Conservation (phyloP, 352 stramenopile genomes). For the Phytophthora pistaciae region DNA sequence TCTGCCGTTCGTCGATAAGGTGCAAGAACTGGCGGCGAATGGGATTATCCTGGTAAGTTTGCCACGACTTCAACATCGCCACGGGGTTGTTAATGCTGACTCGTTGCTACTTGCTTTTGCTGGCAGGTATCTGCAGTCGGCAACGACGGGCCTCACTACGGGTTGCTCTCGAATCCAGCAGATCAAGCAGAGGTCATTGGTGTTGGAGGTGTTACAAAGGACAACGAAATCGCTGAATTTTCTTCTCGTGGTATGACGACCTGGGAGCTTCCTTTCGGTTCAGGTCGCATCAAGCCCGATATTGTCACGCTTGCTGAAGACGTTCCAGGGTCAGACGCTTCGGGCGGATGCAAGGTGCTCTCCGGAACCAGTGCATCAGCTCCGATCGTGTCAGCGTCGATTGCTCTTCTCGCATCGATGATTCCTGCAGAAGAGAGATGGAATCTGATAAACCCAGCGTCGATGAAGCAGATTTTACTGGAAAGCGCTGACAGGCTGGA, state of each 20-base stretch:
- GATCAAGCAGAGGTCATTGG: constrained; percentile 89
- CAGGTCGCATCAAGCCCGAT: constrained; percentile 89
- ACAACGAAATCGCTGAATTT: constrained; percentile 75
- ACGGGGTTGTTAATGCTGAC: not conserved
- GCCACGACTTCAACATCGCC: not conserved
- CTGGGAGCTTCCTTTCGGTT: constrained; percentile 84
- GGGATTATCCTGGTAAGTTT: constrained; percentile 74
- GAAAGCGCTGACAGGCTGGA: constrained; percentile 59
- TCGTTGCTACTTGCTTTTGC: not conserved
- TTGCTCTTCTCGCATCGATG: constrained; percentile 83
- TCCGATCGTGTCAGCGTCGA: constrained; percentile 81
- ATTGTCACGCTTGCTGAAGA: constrained; percentile 76
- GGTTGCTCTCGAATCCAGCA: constrained; percentile 85
- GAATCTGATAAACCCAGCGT: constrained; percentile 69
- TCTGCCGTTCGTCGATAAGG: constrained; percentile 90
- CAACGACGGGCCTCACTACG: constrained; percentile 88
- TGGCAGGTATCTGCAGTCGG: constrained; percentile 80
- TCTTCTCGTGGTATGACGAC: constrained; percentile 89
- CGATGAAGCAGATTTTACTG: constrained; percentile 77
- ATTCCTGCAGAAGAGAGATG: constrained; percentile 59
- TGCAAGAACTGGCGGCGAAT: constrained; percentile 82
- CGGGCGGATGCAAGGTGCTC: constrained; percentile 63
- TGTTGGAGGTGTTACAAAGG: constrained; percentile 73
- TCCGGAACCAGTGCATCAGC: constrained; percentile 88
- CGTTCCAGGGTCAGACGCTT: constrained; percentile 67